Evolutionary conservation across 2,329 filamentous ascomycete species (phyloP), one percentile per base, ranked within the genome.

Genomic region (Hysterium pulicare): DNA sequence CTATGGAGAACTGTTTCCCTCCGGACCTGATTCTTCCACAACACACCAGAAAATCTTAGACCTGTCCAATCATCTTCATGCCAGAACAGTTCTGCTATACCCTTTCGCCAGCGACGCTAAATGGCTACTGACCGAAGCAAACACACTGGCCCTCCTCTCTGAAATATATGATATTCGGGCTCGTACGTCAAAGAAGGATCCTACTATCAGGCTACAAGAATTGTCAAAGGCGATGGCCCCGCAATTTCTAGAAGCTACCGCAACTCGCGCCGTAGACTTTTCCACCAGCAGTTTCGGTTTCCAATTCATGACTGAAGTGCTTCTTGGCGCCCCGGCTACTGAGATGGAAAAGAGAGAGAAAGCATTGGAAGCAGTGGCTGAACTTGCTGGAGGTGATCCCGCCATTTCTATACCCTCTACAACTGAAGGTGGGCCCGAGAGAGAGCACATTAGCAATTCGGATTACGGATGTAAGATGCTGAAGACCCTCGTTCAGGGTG

Each of bases 181-280:
- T 54, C 83, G 78, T 11, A 97, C 90, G 2, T 95, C 88, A 50
- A 98, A 97, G 72, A 98, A 98, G 70, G 89, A 95, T 44, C 76
- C 88, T 0, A 83, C 85, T 41, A 69, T 78, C 17, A 81, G 93
- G 45, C 82, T 86, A 44, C 76, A 81, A 54, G 93, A 96, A 64
- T 74, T 98, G 32, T 73, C 88, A 17, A 80, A 82, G 45, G 77
- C 82, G 9, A 71, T 95, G 21, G 90, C 89, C 1, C 82, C 87
- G 2, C 78, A 83, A 22, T 73, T 97, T 2, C 75, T 98, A 22
- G 78, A 82, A 33, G 81, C 87, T 30, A 84, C 97, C 45, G 77
- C 81, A 1, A 73, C 81, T 2, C 79, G 83, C 19, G 80, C 90
- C 1, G 70, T 74, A 2, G 79, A 84, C 28, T 76, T 98, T 16